Percentiles rank a stretch among this genome's conserved stretches.
Evolutionary conservation across 2,329 filamentous ascomycete genomes (phyloP).

Genomic region (Madurella mycetomatis): DNA sequence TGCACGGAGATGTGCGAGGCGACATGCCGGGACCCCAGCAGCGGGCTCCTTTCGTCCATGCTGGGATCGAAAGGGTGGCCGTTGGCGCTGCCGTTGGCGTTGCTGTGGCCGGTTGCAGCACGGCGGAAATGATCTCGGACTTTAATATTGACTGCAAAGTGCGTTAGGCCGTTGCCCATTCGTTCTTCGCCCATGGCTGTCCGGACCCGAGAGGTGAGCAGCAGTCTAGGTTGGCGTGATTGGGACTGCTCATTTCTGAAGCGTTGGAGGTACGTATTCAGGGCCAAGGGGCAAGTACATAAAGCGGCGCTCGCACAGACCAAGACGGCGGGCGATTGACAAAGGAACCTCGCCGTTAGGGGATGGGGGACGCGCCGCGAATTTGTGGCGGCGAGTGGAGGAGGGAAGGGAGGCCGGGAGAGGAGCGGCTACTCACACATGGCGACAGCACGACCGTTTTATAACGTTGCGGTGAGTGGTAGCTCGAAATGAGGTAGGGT

Average conservation of each 20-base stretch:
- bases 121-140: constrained; percentile 27
- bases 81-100: constrained; percentile 1
- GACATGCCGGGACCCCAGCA: constrained; percentile 13
- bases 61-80: neutral
- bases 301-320: neutral
- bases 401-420: neutral
- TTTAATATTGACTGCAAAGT: constrained; percentile 27
- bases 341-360: neutral
- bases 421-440: constrained; percentile 15
- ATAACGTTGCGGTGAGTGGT: neutral
- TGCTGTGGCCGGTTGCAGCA: constrained; percentile 12
- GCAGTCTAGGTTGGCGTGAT: constrained; percentile 2
- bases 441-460: neutral
- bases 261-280: neutral
- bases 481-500: no score
- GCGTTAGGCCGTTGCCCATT: constrained; percentile 13
- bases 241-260: constrained; percentile 15
- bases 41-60: constrained; percentile 18
- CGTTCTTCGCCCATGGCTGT: constrained; percentile 14
- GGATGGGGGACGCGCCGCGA: neutral
- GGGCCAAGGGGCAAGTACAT: neutral
- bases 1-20: constrained; percentile 1
- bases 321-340: neutral
- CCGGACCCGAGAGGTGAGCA: neutral
- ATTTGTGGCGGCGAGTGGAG: neutral